Base-by-base conservation (phyloP, 2,329 filamentous ascomycete genomes). In the Penicillium sp. region DNA sequence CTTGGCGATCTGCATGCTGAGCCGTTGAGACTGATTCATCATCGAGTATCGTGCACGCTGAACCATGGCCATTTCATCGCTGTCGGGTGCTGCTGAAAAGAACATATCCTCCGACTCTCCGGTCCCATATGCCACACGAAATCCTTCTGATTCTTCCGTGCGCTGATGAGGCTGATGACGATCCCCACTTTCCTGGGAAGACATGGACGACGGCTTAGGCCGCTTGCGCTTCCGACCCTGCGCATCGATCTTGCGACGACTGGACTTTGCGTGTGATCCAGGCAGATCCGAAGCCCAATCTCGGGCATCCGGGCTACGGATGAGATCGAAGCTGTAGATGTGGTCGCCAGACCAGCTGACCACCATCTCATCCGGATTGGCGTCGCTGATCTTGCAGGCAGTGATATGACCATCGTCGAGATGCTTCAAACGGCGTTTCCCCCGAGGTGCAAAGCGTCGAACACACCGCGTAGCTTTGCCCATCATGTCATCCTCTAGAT, bases 301-400 rank as follows among this genome's bases (percentile, higher is more conserved):
- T 48, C 68, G 66, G 6, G 75, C 76, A 66, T 83, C 80, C 2
- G 79, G 76, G 55, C 76, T 79, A 41, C 76, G 74, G 38, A 82
- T 67, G 12, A 86, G 73, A 58, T 86, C 81, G 58, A 86, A 86
- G 56, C 78, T 79, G 66, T 83, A 83, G 43, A 85, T 82, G 52
- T 81, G 75, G 52, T 84, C 81, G 24, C 80, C 81, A 18, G 81
- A 84, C 83, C 83, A 86, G 56, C 82, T 85, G 24, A 80, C 83
- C 11, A 86, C 67, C 58, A 86, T 77, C 58, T 86, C 82, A 53
- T 85, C 82, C 0, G 83, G 83, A 50, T 83, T 77, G 7, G 80
- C 80, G 66, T 85, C 81, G 55, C 81, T 84, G 58, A 86, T 86
- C 66, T 85, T 86, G 66, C 82, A 84, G 12, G 83, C 82, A 2